Conservation (phyloP, 257 asterid genomes). For the Ajuga chamaepitys region DNA sequence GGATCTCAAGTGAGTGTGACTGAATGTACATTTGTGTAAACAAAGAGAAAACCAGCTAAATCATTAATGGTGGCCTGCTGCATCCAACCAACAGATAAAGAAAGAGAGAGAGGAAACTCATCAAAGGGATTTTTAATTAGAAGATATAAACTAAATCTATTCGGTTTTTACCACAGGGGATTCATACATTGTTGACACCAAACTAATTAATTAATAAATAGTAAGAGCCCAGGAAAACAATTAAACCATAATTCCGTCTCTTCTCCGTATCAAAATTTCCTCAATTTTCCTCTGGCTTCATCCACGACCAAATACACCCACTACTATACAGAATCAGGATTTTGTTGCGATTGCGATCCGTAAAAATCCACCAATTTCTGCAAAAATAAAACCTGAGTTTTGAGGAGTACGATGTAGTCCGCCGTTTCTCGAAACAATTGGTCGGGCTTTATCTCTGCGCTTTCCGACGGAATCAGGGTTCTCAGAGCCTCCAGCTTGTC, state of each 20-base stretch:
- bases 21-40: no score
- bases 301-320: background rate
- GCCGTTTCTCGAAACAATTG: constrained; percentile 70
- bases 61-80: no score
- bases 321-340: constrained; percentile 31
- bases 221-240: constrained; percentile 5
- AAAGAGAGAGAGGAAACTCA: background rate
- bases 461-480: constrained; percentile 47
- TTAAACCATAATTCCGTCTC: constrained; percentile 9
- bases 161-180: constrained; percentile 2
- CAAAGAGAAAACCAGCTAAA: no score
- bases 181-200: constrained; percentile 11
- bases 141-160: constrained; percentile 20
- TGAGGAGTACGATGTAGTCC: constrained; percentile 61
- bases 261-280: background rate
- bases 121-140: background rate
- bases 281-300: background rate
- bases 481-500: constrained; percentile 71
- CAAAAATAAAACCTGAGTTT: constrained; percentile 61
- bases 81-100: background rate
- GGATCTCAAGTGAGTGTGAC: no score
- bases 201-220: background rate
- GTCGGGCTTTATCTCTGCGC: constrained; percentile 36
- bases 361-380: constrained; percentile 67
- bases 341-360: constrained; percentile 35